Percentiles rank a stretch among this genome's conserved stretches.
phyloP scores from a whole-genome alignment of 306 rosid species.

The Chamaecrista fasciculata region DNA sequence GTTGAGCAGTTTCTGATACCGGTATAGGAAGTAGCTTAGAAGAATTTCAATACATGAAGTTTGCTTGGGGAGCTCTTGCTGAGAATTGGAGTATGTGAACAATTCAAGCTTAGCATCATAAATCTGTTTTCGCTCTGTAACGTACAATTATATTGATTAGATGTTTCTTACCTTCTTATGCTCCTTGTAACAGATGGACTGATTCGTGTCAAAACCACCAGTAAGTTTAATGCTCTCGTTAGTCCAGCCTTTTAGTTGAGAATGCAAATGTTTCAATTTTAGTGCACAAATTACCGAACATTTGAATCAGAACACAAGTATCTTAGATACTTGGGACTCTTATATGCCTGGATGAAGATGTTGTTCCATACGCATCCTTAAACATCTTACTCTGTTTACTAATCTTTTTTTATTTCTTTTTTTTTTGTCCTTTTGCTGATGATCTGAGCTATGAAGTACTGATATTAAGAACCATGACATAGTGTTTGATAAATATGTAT shows the following conservation, averaged over 20 bases:
- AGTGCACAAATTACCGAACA: background rate
- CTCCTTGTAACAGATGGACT: conserved; percentile 64
- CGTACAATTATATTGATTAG: conserved; percentile 9
- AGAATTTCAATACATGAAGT: conserved; percentile 57
- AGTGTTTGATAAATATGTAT: too few relatives aligned
- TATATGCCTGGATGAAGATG: background rate
- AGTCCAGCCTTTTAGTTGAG: background rate
- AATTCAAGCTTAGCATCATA: background rate
- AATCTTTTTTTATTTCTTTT: too few relatives aligned
- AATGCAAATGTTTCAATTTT: background rate
- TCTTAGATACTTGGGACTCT: background rate
- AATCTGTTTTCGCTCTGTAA: background rate
- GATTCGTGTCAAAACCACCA: conserved; percentile 72
- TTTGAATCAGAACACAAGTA: background rate
- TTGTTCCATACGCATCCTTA: background rate
- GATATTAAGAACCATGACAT: too few relatives aligned
- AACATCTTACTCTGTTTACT: too few relatives aligned
- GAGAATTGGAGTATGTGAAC: conserved; percentile 61
- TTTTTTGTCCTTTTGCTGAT: too few relatives aligned
- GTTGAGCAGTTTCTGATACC: conserved; percentile 79
- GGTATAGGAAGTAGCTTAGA: conserved; percentile 72
- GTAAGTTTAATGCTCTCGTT: conserved; percentile 51
- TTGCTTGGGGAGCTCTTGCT: conserved; percentile 37
- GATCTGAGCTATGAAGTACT: too few relatives aligned
- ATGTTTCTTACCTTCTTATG: background rate